A percentile compares a stretch with the other conserved stretches of the same genome.
phyloP scores from a whole-genome alignment of 352 stramenopile genomes.

The Phytophthora foliorum region DNA sequence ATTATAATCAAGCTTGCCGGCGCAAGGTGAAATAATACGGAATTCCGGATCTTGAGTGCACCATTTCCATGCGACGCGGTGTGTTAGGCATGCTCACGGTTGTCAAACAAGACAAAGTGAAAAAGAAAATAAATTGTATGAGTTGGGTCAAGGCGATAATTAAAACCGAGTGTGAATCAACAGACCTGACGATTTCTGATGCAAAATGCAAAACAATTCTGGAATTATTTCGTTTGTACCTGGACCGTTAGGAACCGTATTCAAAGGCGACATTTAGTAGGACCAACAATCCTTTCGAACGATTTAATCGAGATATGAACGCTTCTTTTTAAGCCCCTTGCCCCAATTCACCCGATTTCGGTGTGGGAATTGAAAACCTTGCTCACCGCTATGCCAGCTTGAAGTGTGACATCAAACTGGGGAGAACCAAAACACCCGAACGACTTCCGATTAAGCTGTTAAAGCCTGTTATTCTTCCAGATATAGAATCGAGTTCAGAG shows the following conservation, averaged over 20 bases:
- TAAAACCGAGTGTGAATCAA: background rate
- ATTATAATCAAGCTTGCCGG: background rate
- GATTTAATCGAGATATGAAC: slow-evolving; percentile 36
- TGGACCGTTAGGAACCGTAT: too few species aligned
- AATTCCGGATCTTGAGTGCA: background rate
- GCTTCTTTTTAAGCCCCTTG: slow-evolving; percentile 12
- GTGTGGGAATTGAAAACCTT: slow-evolving; percentile 26
- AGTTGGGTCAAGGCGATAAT: slow-evolving; percentile 1
- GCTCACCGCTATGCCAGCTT: too few species aligned
- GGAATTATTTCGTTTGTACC: too few species aligned
- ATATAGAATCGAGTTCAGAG: too few species aligned
- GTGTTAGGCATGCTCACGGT: slow-evolving; percentile 18
- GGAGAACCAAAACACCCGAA: too few species aligned
- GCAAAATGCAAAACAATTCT: slow-evolving; percentile 8
- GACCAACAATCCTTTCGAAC: slow-evolving; percentile 32
- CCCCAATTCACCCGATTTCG: slow-evolving; percentile 18
- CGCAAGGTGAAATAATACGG: background rate
- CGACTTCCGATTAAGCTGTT: too few species aligned
- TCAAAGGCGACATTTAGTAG: background rate
- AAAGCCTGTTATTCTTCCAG: too few species aligned
- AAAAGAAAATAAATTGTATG: too few species aligned
- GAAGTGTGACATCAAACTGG: too few species aligned
- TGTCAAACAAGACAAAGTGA: slow-evolving; percentile 9
- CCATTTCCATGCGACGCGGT: slow-evolving; percentile 5
- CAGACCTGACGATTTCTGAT: background rate